Percentiles rank a stretch among this genome's conserved stretches.
Conservation (phyloP, 2,329 filamentous ascomycete genomes). For the Penicillium sp. region DNA sequence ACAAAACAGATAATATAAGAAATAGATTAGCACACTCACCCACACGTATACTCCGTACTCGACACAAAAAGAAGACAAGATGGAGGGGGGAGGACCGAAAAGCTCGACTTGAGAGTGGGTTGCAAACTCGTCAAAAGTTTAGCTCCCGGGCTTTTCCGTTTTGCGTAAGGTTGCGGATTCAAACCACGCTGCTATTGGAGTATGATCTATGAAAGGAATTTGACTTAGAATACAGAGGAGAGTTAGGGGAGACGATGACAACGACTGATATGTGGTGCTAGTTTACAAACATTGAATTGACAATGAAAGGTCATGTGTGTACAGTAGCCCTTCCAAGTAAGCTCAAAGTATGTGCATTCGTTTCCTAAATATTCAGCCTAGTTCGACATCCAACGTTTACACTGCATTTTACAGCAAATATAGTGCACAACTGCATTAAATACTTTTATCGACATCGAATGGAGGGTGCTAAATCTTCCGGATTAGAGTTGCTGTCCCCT, state of each 20-base stretch:
- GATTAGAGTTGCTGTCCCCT: background rate
- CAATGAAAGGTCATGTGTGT: too few relatives aligned
- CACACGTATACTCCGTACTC: background rate
- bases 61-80: conserved; percentile 14
- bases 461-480: background rate
- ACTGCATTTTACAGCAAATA: too few relatives aligned
- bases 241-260: background rate
- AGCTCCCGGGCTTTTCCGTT: conserved; percentile 44
- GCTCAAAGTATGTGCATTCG: background rate
- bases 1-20: conserved; percentile 24
- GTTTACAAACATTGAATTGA: background rate
- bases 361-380: background rate
- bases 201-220: background rate
- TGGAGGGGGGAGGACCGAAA: conserved; percentile 8
- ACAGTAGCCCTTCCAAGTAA: too few relatives aligned
- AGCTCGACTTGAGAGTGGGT: conserved; percentile 16
- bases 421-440: too few relatives aligned
- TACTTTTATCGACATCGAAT: too few relatives aligned
- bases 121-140: conserved; percentile 36
- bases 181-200: conserved; percentile 6
- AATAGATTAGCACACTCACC: conserved; percentile 18
- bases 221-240: background rate
- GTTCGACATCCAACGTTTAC: background rate
- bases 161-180: conserved; percentile 38
- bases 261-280: background rate